Base-by-base conservation (phyloP, 2,329 filamentous ascomycete genomes). In the Shiraia sp. region DNA sequence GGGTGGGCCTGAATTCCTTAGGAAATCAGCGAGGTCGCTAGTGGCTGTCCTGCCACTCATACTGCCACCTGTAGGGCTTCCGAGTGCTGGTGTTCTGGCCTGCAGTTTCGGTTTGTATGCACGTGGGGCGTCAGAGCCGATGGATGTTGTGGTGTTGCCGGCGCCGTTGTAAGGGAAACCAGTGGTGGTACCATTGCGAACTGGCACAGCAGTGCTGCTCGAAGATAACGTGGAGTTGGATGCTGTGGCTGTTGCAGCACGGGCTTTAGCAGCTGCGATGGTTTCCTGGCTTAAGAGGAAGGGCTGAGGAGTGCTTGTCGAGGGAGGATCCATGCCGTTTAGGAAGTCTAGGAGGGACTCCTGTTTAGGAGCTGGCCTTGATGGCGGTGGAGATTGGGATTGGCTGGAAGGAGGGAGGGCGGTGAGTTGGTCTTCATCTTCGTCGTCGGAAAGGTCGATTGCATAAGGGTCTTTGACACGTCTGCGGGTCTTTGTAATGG, bases 391-490 rank as follows among this genome's bases (percentile, higher is more conserved):
- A 26, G 32, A 42, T 53, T 17, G 66, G 16, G 50, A 43, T 35
- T 48, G 55, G 15, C 36, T 63, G 9, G 65, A 65, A 12, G 67
- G 68, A 2, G 75, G 74, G 40, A 78, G 70, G 10, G 71, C 71
- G 6, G 70, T 73, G 15, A 76, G 67, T 14, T 78, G 65, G 22
- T 81, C 75, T 2, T 83, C 84, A 8, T 63, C 56, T 19, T 60
- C 56, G 19, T 80, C 73, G 41, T 89, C 67, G 5, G 70, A 68
- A 4, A 69, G 75, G 61, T 96, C 91, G 50, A 97, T 89, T n/a
- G 90, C 89, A 54, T 97, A 97, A 0, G 92, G 93, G 59, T 99
- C 93, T 42, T 82, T 87, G 36, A 90, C 82, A 19, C 89, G 83
- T 32, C 86, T 81, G 31, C 86, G 88, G 61, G 88, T 95, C 39